These are phyloP conservation scores for Leptoxyphium fumago DNA, from an alignment of 2,329 filamentous ascomycete species.

Conservation along the genomic window DNA sequence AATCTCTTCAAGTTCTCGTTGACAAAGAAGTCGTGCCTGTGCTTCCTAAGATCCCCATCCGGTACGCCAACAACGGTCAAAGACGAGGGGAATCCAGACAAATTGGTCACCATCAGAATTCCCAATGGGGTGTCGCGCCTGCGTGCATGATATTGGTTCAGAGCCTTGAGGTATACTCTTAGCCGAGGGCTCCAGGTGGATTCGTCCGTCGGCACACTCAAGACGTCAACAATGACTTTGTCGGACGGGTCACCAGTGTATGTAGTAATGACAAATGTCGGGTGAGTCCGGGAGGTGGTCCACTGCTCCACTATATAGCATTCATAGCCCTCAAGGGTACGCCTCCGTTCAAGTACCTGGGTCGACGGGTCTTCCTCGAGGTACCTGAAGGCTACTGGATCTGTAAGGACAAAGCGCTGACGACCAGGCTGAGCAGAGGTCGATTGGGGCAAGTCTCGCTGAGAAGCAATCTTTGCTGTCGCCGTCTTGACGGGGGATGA, in stretches of 20 bases:
- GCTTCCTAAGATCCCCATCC: conserved; percentile 66
- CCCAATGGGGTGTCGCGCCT: conserved; percentile 70
- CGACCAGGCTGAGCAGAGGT: conserved; percentile 25
- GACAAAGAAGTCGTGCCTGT: conserved; percentile 75
- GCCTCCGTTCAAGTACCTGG: conserved; percentile 56
- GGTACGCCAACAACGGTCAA: conserved; percentile 85
- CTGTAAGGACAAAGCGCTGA: conserved; percentile 49
- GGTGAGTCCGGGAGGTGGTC: conserved; percentile 81
- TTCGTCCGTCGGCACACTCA: conserved; percentile 71
- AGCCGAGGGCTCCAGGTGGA: conserved; percentile 64
- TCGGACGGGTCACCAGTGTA: conserved; percentile 80
- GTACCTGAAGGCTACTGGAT: conserved; percentile 55
- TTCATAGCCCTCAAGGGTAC: conserved; percentile 68
- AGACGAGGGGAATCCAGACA: conserved; percentile 81
- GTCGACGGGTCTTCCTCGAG: conserved; percentile 74
- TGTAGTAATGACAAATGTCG: conserved; percentile 81
- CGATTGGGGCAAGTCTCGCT: conserved; percentile 1
- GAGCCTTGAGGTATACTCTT: conserved; percentile 70
- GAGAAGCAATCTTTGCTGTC: conserved; percentile 1
- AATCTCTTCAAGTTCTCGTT: conserved; percentile 89
- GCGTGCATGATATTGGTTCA: conserved; percentile 72
- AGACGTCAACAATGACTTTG: conserved; percentile 60
- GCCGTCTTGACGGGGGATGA: neutral
- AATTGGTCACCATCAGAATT: conserved; percentile 82
- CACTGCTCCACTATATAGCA: conserved; percentile 94